These are phyloP conservation scores for Coemansia reversa DNA, from an alignment of 192 early-diverging fungal genomes.

Conservation along the genomic window DNA sequence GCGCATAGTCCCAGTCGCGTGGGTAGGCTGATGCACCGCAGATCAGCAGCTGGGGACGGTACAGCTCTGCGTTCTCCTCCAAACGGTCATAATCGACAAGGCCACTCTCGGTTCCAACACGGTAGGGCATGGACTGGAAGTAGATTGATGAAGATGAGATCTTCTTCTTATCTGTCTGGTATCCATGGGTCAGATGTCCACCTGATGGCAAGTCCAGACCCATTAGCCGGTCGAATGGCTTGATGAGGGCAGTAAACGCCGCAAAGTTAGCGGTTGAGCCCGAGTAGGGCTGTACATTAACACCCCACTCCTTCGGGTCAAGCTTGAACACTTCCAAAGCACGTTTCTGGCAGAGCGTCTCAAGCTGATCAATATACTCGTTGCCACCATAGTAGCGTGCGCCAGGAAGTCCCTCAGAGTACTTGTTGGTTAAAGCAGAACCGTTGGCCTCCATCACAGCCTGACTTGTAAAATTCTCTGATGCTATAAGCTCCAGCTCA, in stretches of 20 bases:
- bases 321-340: conserved; percentile 93
- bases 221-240: conserved; percentile 99
- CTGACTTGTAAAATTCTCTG: conserved; percentile 99
- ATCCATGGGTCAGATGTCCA: conserved; percentile 99
- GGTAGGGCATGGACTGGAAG: conserved; percentile 99
- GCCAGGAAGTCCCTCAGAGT: conserved; percentile 99
- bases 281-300: conserved; percentile 99
- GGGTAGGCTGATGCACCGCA: conserved; percentile 99
- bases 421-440: conserved; percentile 99
- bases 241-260: conserved; percentile 90
- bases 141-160: conserved; percentile 99
- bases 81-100: conserved; percentile 93
- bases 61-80: conserved; percentile 89
- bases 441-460: conserved; percentile 99
- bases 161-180: conserved; percentile 99
- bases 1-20: conserved; percentile 97
- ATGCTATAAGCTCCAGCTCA: conserved; percentile 98
- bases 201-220: conserved; percentile 99
- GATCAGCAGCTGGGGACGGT: conserved; percentile 97
- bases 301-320: conserved; percentile 90
- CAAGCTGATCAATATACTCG: conserved; percentile 94
- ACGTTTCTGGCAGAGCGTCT: conserved; percentile 93
- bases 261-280: conserved; percentile 99
- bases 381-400: conserved; percentile 99
- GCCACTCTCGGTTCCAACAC: conserved; percentile 85